Evolutionary conservation across 331 rosid species (phyloP), one percentile per base, ranked within the genome.

Genomic region (Phaseolus coccineus): DNA sequence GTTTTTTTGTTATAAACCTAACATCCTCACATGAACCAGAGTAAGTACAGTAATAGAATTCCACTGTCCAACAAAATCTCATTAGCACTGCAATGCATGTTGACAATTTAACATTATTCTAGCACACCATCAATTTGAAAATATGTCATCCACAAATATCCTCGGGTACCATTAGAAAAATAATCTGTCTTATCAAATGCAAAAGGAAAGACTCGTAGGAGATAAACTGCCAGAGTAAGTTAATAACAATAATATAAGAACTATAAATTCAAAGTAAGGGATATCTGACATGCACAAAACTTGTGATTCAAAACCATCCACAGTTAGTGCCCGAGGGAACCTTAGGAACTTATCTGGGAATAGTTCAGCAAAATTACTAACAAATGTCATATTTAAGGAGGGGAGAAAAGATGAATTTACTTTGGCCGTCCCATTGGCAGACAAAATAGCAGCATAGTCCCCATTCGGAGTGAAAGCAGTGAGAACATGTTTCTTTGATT

Each of bases 381-480:
- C 27, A 75, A 63, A 46, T 42, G 46, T 80, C 42, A 71, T 19
- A 64, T 55, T 19, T 33, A 31, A 4, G 16, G n/a, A 37, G 52
- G 16, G 6, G 64, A 61, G 46, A 52, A 48, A 51, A 25, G 35
- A 14, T 30, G 56, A 74, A 14, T 64, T 81, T 74, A 85, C 86
- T 56, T 82, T 85, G 79, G 69, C 79, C 0, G 55, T 37, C 11
- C 81, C 82, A 40, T 73, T 50, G 47, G 63, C 14, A 62, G 86
- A 82, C 56, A 85, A 24, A 82, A 82, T 74, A 3, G 81, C 84
- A 2, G 70, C 33, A 22, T 47, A 74, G 44, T 85, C 84, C 1
- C 84, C 84, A 39, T 55, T 55, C 28, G 73, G 66, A 44, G 88
- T 82, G 78, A 85, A 85, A 24, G 88, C 84, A 0, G 81, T 73